Conservation (phyloP, 306 rosid species). For the Rosa chinensis region DNA sequence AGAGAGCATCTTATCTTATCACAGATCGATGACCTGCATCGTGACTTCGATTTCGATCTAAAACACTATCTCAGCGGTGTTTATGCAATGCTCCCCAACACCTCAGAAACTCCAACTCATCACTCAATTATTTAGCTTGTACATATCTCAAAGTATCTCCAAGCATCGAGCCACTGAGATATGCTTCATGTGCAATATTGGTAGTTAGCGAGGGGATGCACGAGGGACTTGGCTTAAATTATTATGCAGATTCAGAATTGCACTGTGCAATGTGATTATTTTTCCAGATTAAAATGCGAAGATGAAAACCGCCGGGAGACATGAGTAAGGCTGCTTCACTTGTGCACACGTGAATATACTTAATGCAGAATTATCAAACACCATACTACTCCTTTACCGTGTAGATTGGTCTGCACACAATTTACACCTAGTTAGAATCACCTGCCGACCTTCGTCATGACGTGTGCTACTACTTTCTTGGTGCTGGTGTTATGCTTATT, state of each 20-base stretch:
- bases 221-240: background rate
- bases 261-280: background rate
- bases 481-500: background rate
- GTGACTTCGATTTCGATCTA: conserved; percentile 37
- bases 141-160: conserved; percentile 16
- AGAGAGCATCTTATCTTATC: conserved; percentile 33
- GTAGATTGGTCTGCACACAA: conserved; percentile 1
- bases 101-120: conserved; percentile 33
- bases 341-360: conserved; percentile 5
- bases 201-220: conserved; percentile 18
- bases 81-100: conserved; percentile 34
- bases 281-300: background rate
- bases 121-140: conserved; percentile 8
- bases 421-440: background rate
- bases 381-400: background rate
- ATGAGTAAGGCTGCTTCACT: conserved; percentile 5
- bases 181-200: conserved; percentile 14
- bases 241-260: background rate
- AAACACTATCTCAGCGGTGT: conserved; percentile 29
- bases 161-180: background rate
- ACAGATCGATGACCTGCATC: conserved; percentile 6
- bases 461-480: conserved; percentile 1
- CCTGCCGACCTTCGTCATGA: background rate
- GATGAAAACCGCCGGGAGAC: conserved; percentile 4
- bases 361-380: background rate